phyloP scores from a whole-genome alignment of 2,329 filamentous ascomycete genomes.

The Fusarium guadeloupense region DNA sequence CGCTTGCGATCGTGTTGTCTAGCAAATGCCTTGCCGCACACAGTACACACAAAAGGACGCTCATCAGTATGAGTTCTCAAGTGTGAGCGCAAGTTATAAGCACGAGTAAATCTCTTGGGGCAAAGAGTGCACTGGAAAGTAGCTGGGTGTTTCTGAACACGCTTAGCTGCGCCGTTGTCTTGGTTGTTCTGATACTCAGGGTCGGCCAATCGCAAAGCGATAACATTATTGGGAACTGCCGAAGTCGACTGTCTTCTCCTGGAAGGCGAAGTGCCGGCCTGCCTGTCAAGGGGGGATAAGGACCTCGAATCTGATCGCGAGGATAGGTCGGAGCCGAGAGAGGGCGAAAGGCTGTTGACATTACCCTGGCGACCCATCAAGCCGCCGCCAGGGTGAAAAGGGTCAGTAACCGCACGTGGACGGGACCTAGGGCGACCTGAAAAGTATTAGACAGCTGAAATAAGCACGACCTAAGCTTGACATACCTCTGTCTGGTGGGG shows the following conservation, averaged over 20 bases:
- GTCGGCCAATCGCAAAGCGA: conserved; percentile 91
- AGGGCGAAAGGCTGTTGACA: conserved; percentile 60
- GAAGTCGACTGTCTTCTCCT: conserved; percentile 69
- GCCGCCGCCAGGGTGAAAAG: conserved; percentile 61
- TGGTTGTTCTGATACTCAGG: conserved; percentile 79
- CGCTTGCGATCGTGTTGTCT: conserved; percentile 97
- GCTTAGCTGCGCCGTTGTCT: conserved; percentile 71
- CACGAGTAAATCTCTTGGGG: conserved; percentile 94
- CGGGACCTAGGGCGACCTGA: conserved; percentile 60
- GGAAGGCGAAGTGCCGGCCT: conserved; percentile 50
- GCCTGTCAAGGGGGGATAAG: conserved; percentile 67
- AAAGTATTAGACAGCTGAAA: conserved; percentile 26
- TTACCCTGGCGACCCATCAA: conserved; percentile 53
- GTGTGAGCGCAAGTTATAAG: conserved; percentile 96
- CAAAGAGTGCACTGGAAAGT: conserved; percentile 96
- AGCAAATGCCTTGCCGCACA: conserved; percentile 96
- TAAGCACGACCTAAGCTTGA: conserved; percentile 7
- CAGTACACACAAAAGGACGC: conserved; percentile 94
- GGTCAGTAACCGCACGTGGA: conserved; percentile 68
- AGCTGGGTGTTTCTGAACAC: conserved; percentile 96
- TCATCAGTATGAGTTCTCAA: conserved; percentile 97
- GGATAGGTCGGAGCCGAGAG: conserved; percentile 56
- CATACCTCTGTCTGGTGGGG: conserved; percentile 78
- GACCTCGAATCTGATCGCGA: conserved; percentile 61
- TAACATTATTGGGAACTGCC: conserved; percentile 68